Evolutionary conservation across 1,139 yeast genomes (phyloP).

Genomic region (Taiozyma sp.): DNA sequence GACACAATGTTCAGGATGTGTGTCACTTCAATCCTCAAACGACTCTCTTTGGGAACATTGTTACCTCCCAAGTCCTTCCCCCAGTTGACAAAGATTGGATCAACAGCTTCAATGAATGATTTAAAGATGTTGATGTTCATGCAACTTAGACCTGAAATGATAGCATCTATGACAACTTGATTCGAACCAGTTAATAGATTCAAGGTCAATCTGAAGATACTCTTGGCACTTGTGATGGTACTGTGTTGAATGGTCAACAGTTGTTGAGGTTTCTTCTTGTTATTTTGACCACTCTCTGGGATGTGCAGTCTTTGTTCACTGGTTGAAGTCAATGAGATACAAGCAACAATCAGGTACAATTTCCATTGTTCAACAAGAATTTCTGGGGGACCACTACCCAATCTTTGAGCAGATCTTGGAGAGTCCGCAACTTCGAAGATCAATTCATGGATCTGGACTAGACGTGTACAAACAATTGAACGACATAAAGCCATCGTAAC

Average conservation of each 20-base stretch:
- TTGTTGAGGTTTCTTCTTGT: slow-evolving; percentile 58
- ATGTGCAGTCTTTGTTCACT: slow-evolving; percentile 73
- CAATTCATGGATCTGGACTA: slow-evolving; percentile 86
- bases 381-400: slow-evolving; percentile 53
- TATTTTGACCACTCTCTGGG: slow-evolving; percentile 36
- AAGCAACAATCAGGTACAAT: slow-evolving; percentile 82
- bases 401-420: slow-evolving; percentile 22
- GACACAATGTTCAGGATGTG: slow-evolving; percentile 73
- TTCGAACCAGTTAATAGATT: slow-evolving; percentile 75
- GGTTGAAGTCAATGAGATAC: slow-evolving; percentile 86
- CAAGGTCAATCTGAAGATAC: slow-evolving; percentile 81
- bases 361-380: slow-evolving; percentile 83
- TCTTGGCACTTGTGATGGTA: slow-evolving; percentile 86
- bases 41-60: slow-evolving; percentile 34
- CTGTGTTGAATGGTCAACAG: slow-evolving; percentile 82
- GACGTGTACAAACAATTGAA: slow-evolving; percentile 81
- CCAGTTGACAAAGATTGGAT: slow-evolving; percentile 59
- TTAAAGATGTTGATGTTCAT: slow-evolving; percentile 85
- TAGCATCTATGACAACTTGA: slow-evolving; percentile 72
- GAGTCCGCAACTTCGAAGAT: slow-evolving; percentile 59
- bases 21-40: slow-evolving; percentile 68
- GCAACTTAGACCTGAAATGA: slow-evolving; percentile 81
- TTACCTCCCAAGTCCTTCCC: slow-evolving; percentile 32
- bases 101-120: slow-evolving; percentile 75
- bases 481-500: slow-evolving; percentile 92